These are phyloP conservation scores for Exobasidium rhododendri DNA, from an alignment of 1,284 basidiomycete species.

Conservation along the genomic window DNA sequence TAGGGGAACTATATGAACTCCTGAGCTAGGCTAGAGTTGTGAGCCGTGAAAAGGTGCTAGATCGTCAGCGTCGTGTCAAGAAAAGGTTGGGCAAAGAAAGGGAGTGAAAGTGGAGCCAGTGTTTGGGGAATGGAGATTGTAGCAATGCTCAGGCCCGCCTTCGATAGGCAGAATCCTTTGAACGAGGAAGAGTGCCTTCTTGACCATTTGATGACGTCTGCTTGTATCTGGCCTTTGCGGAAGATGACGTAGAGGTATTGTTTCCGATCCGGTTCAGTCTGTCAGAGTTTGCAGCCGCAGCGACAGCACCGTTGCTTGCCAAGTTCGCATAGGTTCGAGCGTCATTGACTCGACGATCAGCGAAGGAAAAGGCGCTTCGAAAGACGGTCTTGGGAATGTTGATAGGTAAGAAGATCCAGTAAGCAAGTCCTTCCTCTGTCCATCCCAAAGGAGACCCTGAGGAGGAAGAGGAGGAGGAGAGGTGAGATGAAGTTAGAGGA, in stretches of 20 bases:
- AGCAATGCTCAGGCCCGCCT: background rate
- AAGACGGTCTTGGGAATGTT: slow-evolving; percentile 14
- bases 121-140: background rate
- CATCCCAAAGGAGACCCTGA: background rate
- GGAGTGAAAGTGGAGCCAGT: too few species aligned
- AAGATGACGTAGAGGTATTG: too few species aligned
- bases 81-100: too few species aligned
- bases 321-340: slow-evolving; percentile 1
- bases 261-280: background rate
- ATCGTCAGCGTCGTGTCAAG: too few species aligned
- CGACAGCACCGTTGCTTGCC: background rate
- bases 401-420: slow-evolving; percentile 16
- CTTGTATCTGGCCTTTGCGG: background rate
- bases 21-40: too few species aligned
- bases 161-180: background rate
- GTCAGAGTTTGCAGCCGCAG: background rate
- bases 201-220: background rate
- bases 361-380: slow-evolving; percentile 6
- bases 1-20: too few species aligned
- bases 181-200: background rate
- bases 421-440: slow-evolving; percentile 14
- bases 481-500: background rate
- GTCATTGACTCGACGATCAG: background rate
- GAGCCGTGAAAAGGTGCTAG: too few species aligned
- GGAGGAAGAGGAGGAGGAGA: background rate